Base-by-base conservation (phyloP, 352 stramenopile species). In the Phytophthora sansomeana region DNA sequence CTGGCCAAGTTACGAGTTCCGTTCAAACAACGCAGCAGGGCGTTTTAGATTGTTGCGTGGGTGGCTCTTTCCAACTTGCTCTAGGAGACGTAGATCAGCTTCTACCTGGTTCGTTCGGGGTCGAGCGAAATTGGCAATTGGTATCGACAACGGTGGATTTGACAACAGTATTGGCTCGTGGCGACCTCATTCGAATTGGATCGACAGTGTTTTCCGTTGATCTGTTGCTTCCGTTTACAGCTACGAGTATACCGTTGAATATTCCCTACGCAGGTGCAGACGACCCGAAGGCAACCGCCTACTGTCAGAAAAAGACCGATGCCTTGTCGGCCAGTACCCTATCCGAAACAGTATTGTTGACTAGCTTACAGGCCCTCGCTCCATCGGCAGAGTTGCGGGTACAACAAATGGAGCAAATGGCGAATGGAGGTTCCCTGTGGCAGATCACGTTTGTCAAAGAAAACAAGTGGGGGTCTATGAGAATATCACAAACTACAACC, bases 391-490 rank as follows among this genome's bases (percentile, higher is more conserved):
- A 43, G 3, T 5, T 43, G 1, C 11, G 16, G 13, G 36, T 43
- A 4, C 11, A 43, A 21, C 36, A 43, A 43, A 16, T 43, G 36
- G 36, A 43, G 5, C 36, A 21, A 43, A 7, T 24, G 14, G 36
- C 36, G 21, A 43, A 43, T 43, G 36, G 36, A 43, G 36, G 36
- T 43, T 43, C 36, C 21, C 7, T 43, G 21, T 43, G 36, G 36
- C 36, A 21, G 36, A 43, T 43, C 13, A 24, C 36, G 9, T 43
- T 43, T 16, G 5, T 43, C 5, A 43, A 21, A 14, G 36, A 43
- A 5, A 43, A 43, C 36, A 43, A 43, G 36, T 43, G 36, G 36
- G 36, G 36, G 13, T 21, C 36, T 24, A 13, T 43, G 16, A 43
- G 11, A 21, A 13, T 43, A 24, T 43, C 36, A 43, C 36, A 43